phyloP scores from a whole-genome alignment of 352 stramenopile genomes.

The Globisporangium parvum region DNA sequence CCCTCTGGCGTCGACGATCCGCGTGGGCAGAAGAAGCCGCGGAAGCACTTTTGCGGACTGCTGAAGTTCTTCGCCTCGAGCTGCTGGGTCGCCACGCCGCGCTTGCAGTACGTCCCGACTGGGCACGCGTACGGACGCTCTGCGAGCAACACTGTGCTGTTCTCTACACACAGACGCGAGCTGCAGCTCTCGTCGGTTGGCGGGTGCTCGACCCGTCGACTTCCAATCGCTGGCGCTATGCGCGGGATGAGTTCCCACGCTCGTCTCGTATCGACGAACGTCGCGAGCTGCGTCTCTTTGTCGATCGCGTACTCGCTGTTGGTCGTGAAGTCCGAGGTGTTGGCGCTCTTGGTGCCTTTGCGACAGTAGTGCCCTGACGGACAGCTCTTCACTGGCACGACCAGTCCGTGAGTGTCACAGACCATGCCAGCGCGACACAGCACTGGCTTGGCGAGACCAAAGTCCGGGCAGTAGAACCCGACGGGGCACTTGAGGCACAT shows the following conservation, averaged over 20 bases:
- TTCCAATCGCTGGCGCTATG: slow-evolving; percentile 39
- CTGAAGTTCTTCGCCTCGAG: slow-evolving; percentile 85
- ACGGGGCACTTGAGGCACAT: slow-evolving; percentile 90
- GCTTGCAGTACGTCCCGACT: slow-evolving; percentile 90
- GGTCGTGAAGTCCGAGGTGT: slow-evolving; percentile 55
- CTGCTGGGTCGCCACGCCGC: slow-evolving; percentile 70
- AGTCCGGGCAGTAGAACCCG: slow-evolving; percentile 92
- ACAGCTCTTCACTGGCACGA: slow-evolving; percentile 75
- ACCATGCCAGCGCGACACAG: slow-evolving; percentile 91
- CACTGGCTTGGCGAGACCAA: slow-evolving; percentile 85
- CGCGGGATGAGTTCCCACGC: slow-evolving; percentile 46
- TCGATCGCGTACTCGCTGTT: slow-evolving; percentile 54
- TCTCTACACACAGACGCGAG: slow-evolving; percentile 41
- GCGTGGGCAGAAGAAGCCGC: slow-evolving; percentile 95
- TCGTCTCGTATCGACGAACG: slow-evolving; percentile 42
- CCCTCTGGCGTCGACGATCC: slow-evolving; percentile 91
- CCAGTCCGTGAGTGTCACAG: slow-evolving; percentile 88
- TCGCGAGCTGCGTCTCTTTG: slow-evolving; percentile 56
- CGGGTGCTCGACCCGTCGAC: slow-evolving; percentile 57
- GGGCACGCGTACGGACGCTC: slow-evolving; percentile 94
- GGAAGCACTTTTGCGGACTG: slow-evolving; percentile 93
- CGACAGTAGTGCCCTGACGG: slow-evolving; percentile 92
- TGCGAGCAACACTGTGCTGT: slow-evolving; percentile 43
- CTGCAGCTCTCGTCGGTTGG: slow-evolving; percentile 45
- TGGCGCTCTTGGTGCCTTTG: slow-evolving; percentile 88